phyloP scores from a whole-genome alignment of 257 asterid species.

The Capsicum chinense region DNA sequence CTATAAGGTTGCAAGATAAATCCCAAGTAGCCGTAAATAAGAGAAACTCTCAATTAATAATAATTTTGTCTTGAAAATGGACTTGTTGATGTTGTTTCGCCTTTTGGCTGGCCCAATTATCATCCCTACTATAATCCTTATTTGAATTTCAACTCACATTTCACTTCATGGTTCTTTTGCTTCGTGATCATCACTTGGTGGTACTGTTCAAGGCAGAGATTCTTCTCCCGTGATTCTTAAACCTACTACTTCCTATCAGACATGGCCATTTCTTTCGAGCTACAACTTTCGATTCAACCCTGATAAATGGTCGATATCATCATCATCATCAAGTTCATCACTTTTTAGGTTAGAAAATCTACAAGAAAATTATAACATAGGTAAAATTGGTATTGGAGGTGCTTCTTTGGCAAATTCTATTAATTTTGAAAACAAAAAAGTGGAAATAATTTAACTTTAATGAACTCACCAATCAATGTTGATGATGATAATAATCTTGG shows the following conservation, averaged over 20 bases:
- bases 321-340: conserved; percentile 1
- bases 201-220: conserved; percentile 35
- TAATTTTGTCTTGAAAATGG: conserved; percentile 30
- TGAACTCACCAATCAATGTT: background rate
- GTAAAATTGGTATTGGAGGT: background rate
- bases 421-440: background rate
- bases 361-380: background rate
- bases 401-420: conserved; percentile 3
- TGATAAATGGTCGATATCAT: conserved; percentile 33
- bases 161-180: conserved; percentile 42
- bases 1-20: no score
- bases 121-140: conserved; percentile 42
- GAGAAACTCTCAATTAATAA: no score
- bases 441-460: background rate
- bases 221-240: conserved; percentile 45
- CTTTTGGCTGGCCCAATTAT: conserved; percentile 45
- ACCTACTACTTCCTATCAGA: conserved; percentile 31
- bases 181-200: conserved; percentile 44
- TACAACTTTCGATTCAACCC: conserved; percentile 34
- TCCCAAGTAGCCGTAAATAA: no score
- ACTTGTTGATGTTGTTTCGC: conserved; percentile 40
- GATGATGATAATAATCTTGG: background rate
- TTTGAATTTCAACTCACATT: conserved; percentile 38
- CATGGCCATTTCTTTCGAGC: conserved; percentile 37
- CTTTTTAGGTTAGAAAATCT: conserved; percentile 28